phyloP scores from a whole-genome alignment of 2,329 filamentous ascomycete species.

The Zymoseptoria ardabiliae region DNA sequence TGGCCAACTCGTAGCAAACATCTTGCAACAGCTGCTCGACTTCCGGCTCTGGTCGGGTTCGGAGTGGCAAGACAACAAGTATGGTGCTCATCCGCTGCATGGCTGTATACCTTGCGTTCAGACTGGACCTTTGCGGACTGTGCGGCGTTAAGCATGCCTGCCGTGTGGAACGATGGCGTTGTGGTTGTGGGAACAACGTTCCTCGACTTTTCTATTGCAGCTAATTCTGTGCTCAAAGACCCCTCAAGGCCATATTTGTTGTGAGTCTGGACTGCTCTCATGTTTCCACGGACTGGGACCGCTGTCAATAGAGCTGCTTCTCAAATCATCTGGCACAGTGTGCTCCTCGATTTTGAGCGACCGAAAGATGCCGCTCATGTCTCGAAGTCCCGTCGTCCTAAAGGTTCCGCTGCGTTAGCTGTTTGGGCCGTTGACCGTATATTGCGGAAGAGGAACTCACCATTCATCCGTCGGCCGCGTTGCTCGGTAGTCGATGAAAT shows the following conservation, averaged over 20 bases:
- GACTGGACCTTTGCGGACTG: background rate
- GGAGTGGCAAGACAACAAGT: background rate
- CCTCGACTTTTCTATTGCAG: background rate
- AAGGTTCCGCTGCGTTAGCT: background rate
- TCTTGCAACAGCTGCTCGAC: background rate
- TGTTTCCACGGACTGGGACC: conserved; percentile 13
- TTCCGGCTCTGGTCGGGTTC: no score
- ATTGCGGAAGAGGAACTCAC: background rate
- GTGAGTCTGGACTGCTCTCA: conserved; percentile 17
- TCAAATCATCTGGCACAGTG: conserved; percentile 14
- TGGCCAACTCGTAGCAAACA: background rate
- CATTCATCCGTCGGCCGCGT: conserved; percentile 20
- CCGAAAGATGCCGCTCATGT: conserved; percentile 34
- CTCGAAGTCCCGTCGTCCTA: conserved; percentile 21
- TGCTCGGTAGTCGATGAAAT: conserved; percentile 54
- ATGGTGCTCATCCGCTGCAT: background rate
- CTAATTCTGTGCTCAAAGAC: background rate
- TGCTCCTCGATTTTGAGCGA: conserved; percentile 30
- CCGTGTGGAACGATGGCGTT: background rate
- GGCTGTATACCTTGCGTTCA: background rate
- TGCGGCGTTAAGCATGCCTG: background rate
- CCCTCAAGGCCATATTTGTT: conserved; percentile 8
- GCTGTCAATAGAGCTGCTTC: conserved; percentile 14
- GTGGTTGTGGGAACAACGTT: background rate
- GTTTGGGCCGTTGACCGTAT: background rate